Base-by-base conservation (phyloP, 768 basidiomycete species). In the Imleria badia region DNA sequence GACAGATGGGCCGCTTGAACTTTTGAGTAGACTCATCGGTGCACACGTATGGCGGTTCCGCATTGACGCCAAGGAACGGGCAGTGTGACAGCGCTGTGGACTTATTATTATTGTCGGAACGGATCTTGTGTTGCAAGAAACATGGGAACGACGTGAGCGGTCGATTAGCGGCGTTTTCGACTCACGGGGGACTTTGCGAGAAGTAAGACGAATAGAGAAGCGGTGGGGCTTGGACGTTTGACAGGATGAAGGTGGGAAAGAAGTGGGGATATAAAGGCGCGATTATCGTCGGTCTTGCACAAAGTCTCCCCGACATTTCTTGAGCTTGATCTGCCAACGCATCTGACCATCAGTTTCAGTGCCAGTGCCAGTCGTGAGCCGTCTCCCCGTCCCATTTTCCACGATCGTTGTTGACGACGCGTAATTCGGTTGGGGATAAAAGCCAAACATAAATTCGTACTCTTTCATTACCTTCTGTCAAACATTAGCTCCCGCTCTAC, bases 361-460 rank as follows among this genome's bases (percentile, higher is more conserved):
- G n/a, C n/a, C n/a, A n/a, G n/a, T n/a, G n/a, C n/a, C n/a, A n/a
- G n/a, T n/a, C 19, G 30, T 31, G 20, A 22, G 15, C 20, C 14
- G 13, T 6, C 15, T 26, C 3, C 9, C 45, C 30, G 12, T 40
- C 5, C 22, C 15, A 6, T 42, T 65, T 66, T 62, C 66, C 63
- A 65, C 65, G 58, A 53, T 56, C 52, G 55, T 48, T 51, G 52
- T 29, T 41, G 36, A 41, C 31, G 45, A 26, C 26, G 26, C 6
- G 55, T 20, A 48, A 47, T 54, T 55, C 31, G 38, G 33, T 22
- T 44, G 51, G 64, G 55, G 54, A 62, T 59, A 49, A 45, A 54
- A 48, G 45, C 19, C 41, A 17, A 45, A 55, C 57, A 60, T 66
- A 61, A 59, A 62, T 60, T 46, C 40, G 49, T 35, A 43, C 54